Percentiles rank a stretch among this genome's conserved stretches.
These are phyloP conservation scores for Platanthera zijinensis DNA, from an alignment of 106 monocot species.

Conservation along the genomic window DNA sequence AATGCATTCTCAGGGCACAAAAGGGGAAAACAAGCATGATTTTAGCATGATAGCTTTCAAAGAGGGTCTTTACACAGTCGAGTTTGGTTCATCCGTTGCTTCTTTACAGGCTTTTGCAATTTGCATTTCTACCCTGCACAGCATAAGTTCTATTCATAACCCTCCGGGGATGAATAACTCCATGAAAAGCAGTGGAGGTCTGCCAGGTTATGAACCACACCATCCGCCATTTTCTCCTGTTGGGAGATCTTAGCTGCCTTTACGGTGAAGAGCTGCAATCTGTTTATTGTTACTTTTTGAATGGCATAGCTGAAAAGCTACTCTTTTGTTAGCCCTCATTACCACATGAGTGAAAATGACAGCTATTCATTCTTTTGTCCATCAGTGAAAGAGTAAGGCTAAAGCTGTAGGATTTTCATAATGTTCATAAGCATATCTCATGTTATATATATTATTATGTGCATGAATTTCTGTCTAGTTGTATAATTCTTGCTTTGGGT, in stretches of 20 bases:
- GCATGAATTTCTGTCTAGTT: too few species aligned
- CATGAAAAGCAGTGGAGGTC: conserved; percentile 8
- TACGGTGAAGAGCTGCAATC: too few species aligned
- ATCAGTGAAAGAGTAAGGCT: too few species aligned
- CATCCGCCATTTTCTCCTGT: conserved; percentile 56
- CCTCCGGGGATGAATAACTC: background rate
- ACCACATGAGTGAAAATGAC: too few species aligned
- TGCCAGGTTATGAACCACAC: conserved; percentile 28
- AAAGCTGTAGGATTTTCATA: too few species aligned
- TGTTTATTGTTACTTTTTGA: too few species aligned
- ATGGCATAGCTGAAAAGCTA: too few species aligned
- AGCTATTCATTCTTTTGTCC: too few species aligned
- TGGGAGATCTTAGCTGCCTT: conserved; percentile 38
- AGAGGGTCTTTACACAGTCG: conserved; percentile 45
- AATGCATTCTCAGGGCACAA: conserved; percentile 24
- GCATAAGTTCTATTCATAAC: conserved; percentile 14
- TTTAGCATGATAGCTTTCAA: conserved; percentile 53
- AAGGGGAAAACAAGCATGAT: conserved; percentile 7
- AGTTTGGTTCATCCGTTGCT: conserved; percentile 44
- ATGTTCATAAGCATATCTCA: too few species aligned
- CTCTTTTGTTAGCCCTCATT: too few species aligned
- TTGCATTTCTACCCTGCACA: conserved; percentile 49
- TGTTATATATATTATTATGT: too few species aligned
- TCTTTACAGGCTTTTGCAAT: conserved; percentile 64
- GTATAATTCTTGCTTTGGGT: too few species aligned